Conservation (phyloP, 768 basidiomycete genomes). For the Holtermanniella nyarrowii region DNA sequence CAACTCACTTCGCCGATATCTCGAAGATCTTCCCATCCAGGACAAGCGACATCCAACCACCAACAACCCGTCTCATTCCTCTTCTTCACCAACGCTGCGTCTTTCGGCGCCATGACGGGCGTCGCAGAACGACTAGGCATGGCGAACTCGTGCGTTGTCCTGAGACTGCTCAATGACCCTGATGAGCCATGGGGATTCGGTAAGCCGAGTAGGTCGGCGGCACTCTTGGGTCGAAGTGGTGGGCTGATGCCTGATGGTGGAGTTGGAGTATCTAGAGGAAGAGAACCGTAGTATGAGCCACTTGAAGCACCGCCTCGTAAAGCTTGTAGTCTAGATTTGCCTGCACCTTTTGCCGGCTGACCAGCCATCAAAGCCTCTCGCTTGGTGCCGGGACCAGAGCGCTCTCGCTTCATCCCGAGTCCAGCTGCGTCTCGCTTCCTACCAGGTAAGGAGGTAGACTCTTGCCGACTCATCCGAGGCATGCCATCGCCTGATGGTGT, state of each 20-base stretch:
- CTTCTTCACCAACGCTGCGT: not conserved
- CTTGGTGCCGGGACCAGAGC: constrained; percentile 3
- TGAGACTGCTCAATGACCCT: constrained; percentile 7
- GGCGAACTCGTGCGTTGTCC: constrained; percentile 2
- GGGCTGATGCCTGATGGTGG: not conserved
- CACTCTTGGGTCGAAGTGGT: constrained; percentile 29
- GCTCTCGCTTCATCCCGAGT: constrained; percentile 7
- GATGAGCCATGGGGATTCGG: constrained; percentile 11
- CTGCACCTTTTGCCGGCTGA: constrained; percentile 7
- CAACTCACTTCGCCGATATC: constrained; percentile 64
- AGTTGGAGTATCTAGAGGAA: not conserved
- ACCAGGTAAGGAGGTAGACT: not conserved
- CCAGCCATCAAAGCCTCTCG: constrained; percentile 9
- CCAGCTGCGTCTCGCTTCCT: constrained; percentile 10
- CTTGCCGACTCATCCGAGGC: not conserved
- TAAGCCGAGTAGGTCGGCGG: constrained; percentile 33
- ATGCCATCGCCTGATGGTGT: constrained; percentile 4
- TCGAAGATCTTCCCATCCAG: constrained; percentile 77
- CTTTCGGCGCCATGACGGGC: not conserved
- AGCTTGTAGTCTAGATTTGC: constrained; percentile 14
- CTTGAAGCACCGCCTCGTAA: constrained; percentile 5
- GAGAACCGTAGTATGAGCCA: not conserved
- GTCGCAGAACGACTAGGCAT: constrained; percentile 3
- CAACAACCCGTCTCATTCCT: constrained; percentile 45
- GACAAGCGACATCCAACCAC: constrained; percentile 85